A percentile compares a stretch with the other conserved stretches of the same genome.
Conservation (phyloP, 2,329 filamentous ascomycete genomes). For the Epichloe baconii region DNA sequence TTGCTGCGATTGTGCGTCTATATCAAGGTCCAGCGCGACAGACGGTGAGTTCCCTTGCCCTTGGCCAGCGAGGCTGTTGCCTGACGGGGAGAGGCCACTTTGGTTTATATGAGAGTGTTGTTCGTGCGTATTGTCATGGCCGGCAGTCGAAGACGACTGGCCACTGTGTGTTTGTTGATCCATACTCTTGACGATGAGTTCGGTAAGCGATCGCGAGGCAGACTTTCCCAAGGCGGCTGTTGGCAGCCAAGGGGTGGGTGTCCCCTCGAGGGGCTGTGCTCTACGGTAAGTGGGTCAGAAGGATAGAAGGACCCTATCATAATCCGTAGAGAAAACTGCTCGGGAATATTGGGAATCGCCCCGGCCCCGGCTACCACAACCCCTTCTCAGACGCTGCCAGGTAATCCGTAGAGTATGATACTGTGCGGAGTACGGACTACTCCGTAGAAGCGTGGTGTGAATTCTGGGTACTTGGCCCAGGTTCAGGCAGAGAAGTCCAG, state of each 20-base stretch:
- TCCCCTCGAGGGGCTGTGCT: slow-evolving; percentile 12
- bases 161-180: slow-evolving; percentile 32
- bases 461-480: too few relatives aligned
- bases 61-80: slow-evolving; percentile 34
- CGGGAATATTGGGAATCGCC: slow-evolving; percentile 2
- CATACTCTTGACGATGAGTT: slow-evolving; percentile 20
- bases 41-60: slow-evolving; percentile 30
- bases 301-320: slow-evolving; percentile 4
- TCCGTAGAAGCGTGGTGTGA: too few relatives aligned
- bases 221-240: slow-evolving; percentile 32
- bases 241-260: slow-evolving; percentile 25
- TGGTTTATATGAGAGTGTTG: slow-evolving; percentile 54
- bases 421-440: too few relatives aligned
- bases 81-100: slow-evolving; percentile 47
- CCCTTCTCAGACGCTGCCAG: slow-evolving; percentile 1
- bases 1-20: slow-evolving; percentile 35
- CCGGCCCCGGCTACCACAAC: background rate
- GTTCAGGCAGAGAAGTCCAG: too few relatives aligned
- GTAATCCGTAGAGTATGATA: background rate
- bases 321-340: background rate
- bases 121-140: slow-evolving; percentile 28
- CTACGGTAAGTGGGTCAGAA: slow-evolving; percentile 8
- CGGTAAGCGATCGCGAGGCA: slow-evolving; percentile 24
- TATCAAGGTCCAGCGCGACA: slow-evolving; percentile 43
- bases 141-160: slow-evolving; percentile 44